A percentile compares a stretch with the other conserved stretches of the same genome.
phyloP scores from a whole-genome alignment of 495 filamentous ascomycete genomes.

The Daldinia vernicosa region DNA sequence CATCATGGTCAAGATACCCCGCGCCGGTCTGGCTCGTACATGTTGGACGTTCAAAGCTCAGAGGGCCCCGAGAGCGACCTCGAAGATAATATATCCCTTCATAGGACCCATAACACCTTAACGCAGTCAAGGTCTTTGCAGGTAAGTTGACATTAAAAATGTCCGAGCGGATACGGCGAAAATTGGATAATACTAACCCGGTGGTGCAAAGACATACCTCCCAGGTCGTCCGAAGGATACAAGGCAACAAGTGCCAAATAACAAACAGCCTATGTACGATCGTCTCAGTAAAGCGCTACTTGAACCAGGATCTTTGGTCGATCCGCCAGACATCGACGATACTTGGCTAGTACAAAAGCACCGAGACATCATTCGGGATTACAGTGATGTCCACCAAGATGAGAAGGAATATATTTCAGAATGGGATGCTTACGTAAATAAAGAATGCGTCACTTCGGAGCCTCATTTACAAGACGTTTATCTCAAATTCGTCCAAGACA shows the following conservation, averaged over 20 bases:
- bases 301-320: conserved; percentile 55
- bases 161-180: neutral
- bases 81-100: conserved; percentile 36
- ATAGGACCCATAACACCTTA: conserved; percentile 44
- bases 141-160: conserved; percentile 20
- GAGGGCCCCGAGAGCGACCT: conserved; percentile 42
- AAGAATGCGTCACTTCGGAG: conserved; percentile 56
- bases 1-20: conserved; percentile 41
- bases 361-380: conserved; percentile 60
- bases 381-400: conserved; percentile 55
- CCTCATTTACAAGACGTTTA: conserved; percentile 57
- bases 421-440: conserved; percentile 61
- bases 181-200: conserved; percentile 29
- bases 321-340: conserved; percentile 54
- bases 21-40: conserved; percentile 35
- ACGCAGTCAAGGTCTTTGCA: conserved; percentile 24
- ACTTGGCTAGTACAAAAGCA: conserved; percentile 63
- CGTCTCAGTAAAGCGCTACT: conserved; percentile 58
- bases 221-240: conserved; percentile 38
- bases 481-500: conserved; percentile 53
- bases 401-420: conserved; percentile 63
- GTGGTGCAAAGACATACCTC: conserved; percentile 19
- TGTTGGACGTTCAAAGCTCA: conserved; percentile 26
- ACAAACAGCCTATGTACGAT: conserved; percentile 61
- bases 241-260: conserved; percentile 55